Evolutionary conservation across 2,329 filamentous ascomycete genomes (phyloP).

Genomic region (Aspergillus carbonarius): DNA sequence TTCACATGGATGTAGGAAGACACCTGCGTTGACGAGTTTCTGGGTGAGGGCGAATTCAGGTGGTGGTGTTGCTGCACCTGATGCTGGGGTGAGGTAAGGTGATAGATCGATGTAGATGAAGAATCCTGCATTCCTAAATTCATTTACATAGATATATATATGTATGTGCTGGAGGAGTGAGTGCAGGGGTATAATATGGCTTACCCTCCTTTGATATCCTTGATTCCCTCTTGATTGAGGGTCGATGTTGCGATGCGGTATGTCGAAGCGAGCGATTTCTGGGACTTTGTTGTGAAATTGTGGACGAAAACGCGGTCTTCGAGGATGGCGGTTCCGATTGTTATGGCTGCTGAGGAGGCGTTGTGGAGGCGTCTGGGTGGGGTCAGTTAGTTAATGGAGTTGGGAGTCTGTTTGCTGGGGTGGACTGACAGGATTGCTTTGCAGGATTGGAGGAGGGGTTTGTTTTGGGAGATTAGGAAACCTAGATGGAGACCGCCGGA

Average conservation of each 20-base stretch:
- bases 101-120: conserved; percentile 48
- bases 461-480: conserved; percentile 28
- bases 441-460: conserved; percentile 26
- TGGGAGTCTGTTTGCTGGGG: neutral
- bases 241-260: conserved; percentile 33
- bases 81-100: conserved; percentile 36
- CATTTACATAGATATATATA: neutral
- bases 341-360: conserved; percentile 27
- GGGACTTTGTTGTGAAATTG: conserved; percentile 27
- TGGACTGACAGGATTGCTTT: conserved; percentile 26
- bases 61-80: conserved; percentile 12
- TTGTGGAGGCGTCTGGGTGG: conserved; percentile 26
- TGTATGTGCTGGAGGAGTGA: neutral
- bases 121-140: conserved; percentile 44
- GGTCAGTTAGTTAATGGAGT: neutral
- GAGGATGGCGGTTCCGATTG: conserved; percentile 31
- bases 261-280: conserved; percentile 21
- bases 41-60: conserved; percentile 49
- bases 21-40: conserved; percentile 46
- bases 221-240: conserved; percentile 39
- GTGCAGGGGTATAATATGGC: neutral
- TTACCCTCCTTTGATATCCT: conserved; percentile 36
- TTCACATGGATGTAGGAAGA: conserved; percentile 53
- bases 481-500: conserved; percentile 31
- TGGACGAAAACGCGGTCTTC: conserved; percentile 39